Evolutionary conservation across 257 asterid species (phyloP).

Genomic region (Solanum chilense): DNA sequence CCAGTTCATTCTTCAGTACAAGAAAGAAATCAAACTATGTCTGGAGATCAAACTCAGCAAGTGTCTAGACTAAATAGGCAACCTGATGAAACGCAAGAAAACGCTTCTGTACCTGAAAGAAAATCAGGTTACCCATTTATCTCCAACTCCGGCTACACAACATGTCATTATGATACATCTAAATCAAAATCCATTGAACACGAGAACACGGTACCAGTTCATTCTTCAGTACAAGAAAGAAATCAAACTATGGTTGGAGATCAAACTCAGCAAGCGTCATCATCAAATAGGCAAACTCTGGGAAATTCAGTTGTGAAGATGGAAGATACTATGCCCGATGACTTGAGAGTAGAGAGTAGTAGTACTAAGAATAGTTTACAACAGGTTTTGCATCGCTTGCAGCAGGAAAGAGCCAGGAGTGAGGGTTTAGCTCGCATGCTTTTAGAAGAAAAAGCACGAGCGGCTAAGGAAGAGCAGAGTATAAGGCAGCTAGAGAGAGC

Average conservation of each 20-base stretch:
- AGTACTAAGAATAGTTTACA: conserved; percentile 20
- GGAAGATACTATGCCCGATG: not conserved
- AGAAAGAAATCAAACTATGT: not conserved
- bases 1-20: conserved; percentile 2
- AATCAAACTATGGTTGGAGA: not conserved
- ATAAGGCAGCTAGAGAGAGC: conserved; percentile 16
- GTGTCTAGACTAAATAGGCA: not conserved
- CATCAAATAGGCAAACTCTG: not conserved
- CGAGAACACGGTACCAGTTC: not conserved
- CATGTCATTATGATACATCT: not conserved
- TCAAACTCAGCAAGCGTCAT: not conserved
- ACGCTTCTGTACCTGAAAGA: not conserved
- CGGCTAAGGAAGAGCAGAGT: conserved; percentile 13
- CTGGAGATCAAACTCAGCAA: not conserved
- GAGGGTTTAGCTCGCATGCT: conserved; percentile 9
- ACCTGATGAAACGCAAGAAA: not conserved
- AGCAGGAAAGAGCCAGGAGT: conserved; percentile 18
- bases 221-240: conserved; percentile 2
- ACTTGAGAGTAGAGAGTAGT: conserved; percentile 26
- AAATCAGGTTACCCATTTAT: not conserved
- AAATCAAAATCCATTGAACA: not conserved
- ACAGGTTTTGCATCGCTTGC: conserved; percentile 7
- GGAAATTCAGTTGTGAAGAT: conserved; percentile 7
- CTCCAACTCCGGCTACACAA: not conserved
- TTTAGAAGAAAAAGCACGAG: conserved; percentile 31